These are phyloP conservation scores for Pseudogymnoascus sp. DNA, from an alignment of 2,329 filamentous ascomycete species.

Conservation along the genomic window DNA sequence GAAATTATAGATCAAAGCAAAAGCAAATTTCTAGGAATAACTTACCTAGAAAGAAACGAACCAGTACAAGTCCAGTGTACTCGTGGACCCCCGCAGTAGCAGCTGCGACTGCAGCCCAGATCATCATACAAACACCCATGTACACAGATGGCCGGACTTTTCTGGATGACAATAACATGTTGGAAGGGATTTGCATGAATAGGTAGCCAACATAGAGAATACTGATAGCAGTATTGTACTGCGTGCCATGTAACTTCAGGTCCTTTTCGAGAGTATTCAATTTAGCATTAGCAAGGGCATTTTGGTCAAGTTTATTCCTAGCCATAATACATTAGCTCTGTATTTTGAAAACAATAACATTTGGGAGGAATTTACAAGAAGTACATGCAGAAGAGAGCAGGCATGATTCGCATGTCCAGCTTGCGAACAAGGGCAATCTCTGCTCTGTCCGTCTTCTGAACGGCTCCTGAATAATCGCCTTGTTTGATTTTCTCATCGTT, in stretches of 20 bases:
- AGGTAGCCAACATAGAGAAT: conserved; percentile 29
- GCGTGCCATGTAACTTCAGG: conserved; percentile 32
- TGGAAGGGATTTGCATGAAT: conserved; percentile 32
- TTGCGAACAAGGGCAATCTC: conserved; percentile 33
- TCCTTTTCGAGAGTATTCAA: conserved; percentile 28
- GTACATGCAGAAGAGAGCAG: conserved; percentile 13
- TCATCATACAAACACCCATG: conserved; percentile 31
- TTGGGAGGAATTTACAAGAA: not conserved
- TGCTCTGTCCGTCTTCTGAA: conserved; percentile 29
- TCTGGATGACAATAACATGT: conserved; percentile 31
- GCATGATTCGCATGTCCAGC: conserved; percentile 31
- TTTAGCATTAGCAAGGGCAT: conserved; percentile 29
- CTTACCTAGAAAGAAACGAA: conserved; percentile 25
- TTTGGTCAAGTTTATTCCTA: conserved; percentile 28
- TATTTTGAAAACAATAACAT: not conserved
- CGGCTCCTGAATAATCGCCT: conserved; percentile 29
- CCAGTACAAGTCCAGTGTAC: conserved; percentile 34
- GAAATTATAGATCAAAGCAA: not conserved
- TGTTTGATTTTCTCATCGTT: not conserved
- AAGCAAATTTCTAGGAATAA: conserved; percentile 14
- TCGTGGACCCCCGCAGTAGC: conserved; percentile 32
- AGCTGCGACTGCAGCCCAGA: conserved; percentile 31
- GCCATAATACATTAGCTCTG: conserved; percentile 21
- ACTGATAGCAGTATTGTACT: conserved; percentile 25
- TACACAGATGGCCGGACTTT: conserved; percentile 36